A percentile compares a stretch with the other conserved stretches of the same genome.
Evolutionary conservation across 108 stramenopile genomes (phyloP).

Genomic region (Thalassiosira profunda): DNA sequence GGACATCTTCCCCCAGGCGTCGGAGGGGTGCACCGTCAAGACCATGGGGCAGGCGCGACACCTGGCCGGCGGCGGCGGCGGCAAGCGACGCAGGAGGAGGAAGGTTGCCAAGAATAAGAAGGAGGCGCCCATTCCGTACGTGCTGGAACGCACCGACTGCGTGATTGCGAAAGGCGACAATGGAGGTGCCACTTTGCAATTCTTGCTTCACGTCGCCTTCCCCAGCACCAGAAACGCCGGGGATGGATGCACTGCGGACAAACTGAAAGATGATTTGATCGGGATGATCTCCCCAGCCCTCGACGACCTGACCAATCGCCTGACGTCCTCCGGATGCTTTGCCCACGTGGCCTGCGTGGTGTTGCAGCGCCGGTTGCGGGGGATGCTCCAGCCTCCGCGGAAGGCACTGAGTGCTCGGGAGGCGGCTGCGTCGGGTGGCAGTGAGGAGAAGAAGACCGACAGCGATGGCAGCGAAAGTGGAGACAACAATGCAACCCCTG

Average conservation of each 20-base stretch:
- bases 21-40: no score
- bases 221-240: neutral
- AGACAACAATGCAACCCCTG: neutral
- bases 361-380: constrained; percentile 62
- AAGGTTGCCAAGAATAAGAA: no score
- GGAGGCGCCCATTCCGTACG: constrained; percentile 49
- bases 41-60: no score
- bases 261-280: no score
- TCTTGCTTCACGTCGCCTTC: constrained; percentile 18
- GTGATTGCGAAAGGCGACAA: neutral
- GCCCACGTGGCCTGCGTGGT: constrained; percentile 66
- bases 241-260: neutral
- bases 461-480: neutral
- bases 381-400: constrained; percentile 30
- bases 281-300: no score
- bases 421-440: neutral
- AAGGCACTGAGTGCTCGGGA: no score
- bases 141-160: constrained; percentile 78
- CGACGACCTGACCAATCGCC: neutral
- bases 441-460: neutral
- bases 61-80: no score
- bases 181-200: constrained; percentile 13
- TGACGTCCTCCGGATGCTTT: constrained; percentile 34
- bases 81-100: no score
- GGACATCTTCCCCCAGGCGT: neutral